A percentile compares a stretch with the other conserved stretches of the same genome.
Evolutionary conservation across 192 early-diverging fungal species (phyloP).

Genomic region (Coemansia sp.): DNA sequence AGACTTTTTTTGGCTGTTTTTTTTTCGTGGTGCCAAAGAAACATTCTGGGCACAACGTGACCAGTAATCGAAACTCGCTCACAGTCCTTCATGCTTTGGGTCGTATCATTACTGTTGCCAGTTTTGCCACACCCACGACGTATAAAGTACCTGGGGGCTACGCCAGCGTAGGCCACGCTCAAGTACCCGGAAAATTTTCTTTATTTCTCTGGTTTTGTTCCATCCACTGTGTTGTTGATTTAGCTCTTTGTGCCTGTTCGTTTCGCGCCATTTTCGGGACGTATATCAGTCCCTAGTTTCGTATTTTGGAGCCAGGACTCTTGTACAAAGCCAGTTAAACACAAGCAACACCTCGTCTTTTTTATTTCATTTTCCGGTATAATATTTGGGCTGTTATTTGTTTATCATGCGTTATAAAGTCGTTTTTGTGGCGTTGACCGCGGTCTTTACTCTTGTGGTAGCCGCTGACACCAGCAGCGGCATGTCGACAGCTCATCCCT

Average conservation of each 20-base stretch:
- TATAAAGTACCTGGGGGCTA: neutral
- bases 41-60: neutral
- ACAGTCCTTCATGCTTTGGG: neutral
- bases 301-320: neutral
- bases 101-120: neutral
- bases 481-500: neutral
- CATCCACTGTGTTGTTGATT: neutral
- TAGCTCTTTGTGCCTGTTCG: neutral
- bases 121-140: neutral
- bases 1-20: neutral
- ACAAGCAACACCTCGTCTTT: neutral
- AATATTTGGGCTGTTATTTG: neutral
- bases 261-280: neutral
- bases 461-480: slow-evolving; percentile 8
- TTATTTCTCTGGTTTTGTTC: neutral
- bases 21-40: neutral
- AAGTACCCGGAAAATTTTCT: neutral
- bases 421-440: neutral
- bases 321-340: neutral
- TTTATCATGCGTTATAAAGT: neutral
- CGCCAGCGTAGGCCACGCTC: neutral
- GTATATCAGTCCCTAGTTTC: neutral
- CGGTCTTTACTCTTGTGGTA: neutral
- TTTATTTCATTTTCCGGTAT: neutral
- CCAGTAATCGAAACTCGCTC: neutral